Evolutionary conservation across 306 rosid genomes (phyloP).

Genomic region (Trifolium dubium): DNA sequence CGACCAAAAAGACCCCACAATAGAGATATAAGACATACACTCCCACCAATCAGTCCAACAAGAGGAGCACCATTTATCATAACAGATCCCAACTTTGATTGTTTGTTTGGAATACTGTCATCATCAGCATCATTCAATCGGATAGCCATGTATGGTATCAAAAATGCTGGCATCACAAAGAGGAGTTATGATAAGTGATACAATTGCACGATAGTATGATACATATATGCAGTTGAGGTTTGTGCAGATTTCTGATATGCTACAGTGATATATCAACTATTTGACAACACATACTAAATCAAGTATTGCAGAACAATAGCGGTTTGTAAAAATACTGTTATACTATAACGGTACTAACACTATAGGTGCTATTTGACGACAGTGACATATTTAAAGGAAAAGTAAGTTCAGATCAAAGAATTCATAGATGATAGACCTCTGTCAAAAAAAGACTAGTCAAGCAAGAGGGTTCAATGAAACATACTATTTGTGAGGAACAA

Average conservation of each 20-base stretch:
- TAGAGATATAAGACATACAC: slow-evolving; percentile 61
- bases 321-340: background rate
- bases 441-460: slow-evolving; percentile 18
- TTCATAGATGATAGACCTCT: background rate
- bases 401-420: background rate
- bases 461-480: slow-evolving; percentile 42
- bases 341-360: background rate
- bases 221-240: background rate
- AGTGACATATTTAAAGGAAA: background rate
- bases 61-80: slow-evolving; percentile 68
- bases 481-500: slow-evolving; percentile 96
- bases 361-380: background rate
- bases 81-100: slow-evolving; percentile 62
- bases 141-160: slow-evolving; percentile 96
- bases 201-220: slow-evolving; percentile 4
- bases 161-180: slow-evolving; percentile 64
- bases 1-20: slow-evolving; percentile 77
- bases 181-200: slow-evolving; percentile 18
- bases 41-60: slow-evolving; percentile 77
- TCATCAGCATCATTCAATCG: slow-evolving; percentile 68
- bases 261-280: background rate
- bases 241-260: background rate
- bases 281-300: background rate
- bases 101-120: slow-evolving; percentile 48
- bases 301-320: background rate